Evolutionary conservation across 257 asterid species (phyloP).

Genomic region (Solanum infundibuliforme): DNA sequence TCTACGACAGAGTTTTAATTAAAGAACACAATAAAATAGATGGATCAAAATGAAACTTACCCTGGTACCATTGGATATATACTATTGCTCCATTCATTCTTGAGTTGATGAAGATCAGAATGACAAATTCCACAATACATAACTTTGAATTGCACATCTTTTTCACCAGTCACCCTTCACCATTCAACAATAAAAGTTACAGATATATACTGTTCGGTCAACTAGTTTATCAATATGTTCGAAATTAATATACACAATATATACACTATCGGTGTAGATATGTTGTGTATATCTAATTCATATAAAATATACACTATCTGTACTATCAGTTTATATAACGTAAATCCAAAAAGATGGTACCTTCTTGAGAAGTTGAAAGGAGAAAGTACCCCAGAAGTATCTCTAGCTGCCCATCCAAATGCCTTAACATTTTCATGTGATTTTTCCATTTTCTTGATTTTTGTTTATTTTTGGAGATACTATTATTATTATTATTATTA

Average conservation of each 20-base stretch:
- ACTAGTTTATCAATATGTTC: neutral
- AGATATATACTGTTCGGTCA: neutral
- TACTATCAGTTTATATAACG: neutral
- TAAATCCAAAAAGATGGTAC: neutral
- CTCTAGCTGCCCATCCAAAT: slow-evolving; percentile 22
- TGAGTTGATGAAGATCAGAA: slow-evolving; percentile 1
- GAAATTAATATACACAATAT: too few species aligned
- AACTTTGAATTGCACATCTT: slow-evolving; percentile 16
- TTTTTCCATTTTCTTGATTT: neutral
- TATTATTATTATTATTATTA: neutral
- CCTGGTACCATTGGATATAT: slow-evolving; percentile 17
- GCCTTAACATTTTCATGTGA: slow-evolving; percentile 3
- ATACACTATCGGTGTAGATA: too few species aligned
- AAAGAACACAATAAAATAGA: neutral
- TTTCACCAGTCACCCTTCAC: slow-evolving; percentile 11
- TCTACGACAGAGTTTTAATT: too few species aligned
- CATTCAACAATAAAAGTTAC: neutral
- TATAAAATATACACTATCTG: too few species aligned
- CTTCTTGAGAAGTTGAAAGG: slow-evolving; percentile 15
- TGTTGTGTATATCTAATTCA: too few species aligned
- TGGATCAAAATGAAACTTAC: neutral
- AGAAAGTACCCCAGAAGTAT: slow-evolving; percentile 7
- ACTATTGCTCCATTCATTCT: slow-evolving; percentile 9
- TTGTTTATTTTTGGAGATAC: neutral
- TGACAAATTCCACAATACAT: slow-evolving; percentile 17